A percentile compares a stretch with the other conserved stretches of the same genome.
Evolutionary conservation across 2,329 filamentous ascomycete species (phyloP).

Genomic region (Alternaria tenuissima): DNA sequence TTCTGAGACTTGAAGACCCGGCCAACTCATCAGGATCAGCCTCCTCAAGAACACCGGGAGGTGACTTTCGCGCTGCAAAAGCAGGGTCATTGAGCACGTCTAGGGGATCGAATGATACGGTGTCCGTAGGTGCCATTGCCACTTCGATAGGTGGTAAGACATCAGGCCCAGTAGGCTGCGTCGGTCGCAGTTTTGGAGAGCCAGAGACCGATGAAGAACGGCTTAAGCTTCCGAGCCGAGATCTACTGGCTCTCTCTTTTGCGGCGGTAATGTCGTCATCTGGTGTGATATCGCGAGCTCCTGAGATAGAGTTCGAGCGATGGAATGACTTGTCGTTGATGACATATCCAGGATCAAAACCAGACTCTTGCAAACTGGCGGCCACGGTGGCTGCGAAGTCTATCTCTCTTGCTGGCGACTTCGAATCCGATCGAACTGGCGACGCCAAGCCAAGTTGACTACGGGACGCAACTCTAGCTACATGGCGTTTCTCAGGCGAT

Average conservation of each 20-base stretch:
- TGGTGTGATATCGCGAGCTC: constrained; percentile 37
- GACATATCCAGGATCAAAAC: constrained; percentile 57
- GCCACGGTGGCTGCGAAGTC: constrained; percentile 60
- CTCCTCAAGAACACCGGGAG: constrained; percentile 46
- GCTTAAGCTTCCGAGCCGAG: constrained; percentile 41
- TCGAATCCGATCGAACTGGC: constrained; percentile 35
- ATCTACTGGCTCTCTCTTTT: constrained; percentile 38
- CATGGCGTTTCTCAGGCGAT: constrained; percentile 21
- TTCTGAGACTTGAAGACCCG: constrained; percentile 54
- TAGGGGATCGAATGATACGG: constrained; percentile 49
- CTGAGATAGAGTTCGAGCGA: constrained; percentile 38
- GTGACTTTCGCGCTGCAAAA: constrained; percentile 46
- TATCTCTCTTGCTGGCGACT: constrained; percentile 48
- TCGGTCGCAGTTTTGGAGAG: constrained; percentile 33
- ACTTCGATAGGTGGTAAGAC: constrained; percentile 48
- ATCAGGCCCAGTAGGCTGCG: constrained; percentile 23
- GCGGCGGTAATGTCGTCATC: constrained; percentile 47
- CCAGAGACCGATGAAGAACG: constrained; percentile 41
- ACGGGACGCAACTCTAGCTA: constrained; percentile 26
- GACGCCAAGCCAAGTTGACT: constrained; percentile 26
- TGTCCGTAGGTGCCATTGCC: constrained; percentile 41
- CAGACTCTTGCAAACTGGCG: constrained; percentile 56
- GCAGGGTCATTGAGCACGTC: constrained; percentile 48
- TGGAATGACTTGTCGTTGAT: constrained; percentile 53
- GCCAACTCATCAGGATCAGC: constrained; percentile 48